phyloP scores from a whole-genome alignment of 805 yeast species.

The Blastobotrys americana region DNA sequence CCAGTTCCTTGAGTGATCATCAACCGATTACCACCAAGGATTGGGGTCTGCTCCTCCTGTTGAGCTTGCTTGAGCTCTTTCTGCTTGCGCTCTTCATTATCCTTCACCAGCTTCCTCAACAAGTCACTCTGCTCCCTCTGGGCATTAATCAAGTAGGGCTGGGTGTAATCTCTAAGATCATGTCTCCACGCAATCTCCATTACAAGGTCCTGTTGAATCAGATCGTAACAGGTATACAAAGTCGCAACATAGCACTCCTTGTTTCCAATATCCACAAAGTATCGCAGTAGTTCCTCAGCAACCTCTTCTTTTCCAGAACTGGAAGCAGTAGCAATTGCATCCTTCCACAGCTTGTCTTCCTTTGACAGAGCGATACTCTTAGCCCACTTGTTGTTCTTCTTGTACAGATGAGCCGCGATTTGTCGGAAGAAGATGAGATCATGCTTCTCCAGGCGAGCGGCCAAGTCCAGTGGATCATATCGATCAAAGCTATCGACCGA shows the following conservation, averaged over 20 bases:
- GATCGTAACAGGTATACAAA: conserved; percentile 75
- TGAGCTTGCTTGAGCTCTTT: conserved; percentile 40
- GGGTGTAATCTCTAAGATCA: conserved; percentile 71
- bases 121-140: conserved; percentile 70
- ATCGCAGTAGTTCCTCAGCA: conserved; percentile 79
- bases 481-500: conserved; percentile 86
- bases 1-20: conserved; percentile 68
- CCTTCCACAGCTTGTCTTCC: conserved; percentile 90
- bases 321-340: conserved; percentile 88
- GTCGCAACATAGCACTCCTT: conserved; percentile 91
- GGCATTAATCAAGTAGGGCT: conserved; percentile 84
- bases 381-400: conserved; percentile 88
- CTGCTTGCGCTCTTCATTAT: conserved; percentile 62
- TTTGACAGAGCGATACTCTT: conserved; percentile 85
- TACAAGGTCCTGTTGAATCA: conserved; percentile 74
- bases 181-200: conserved; percentile 89
- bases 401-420: conserved; percentile 88
- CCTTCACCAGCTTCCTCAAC: conserved; percentile 57
- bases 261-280: conserved; percentile 95
- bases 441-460: conserved; percentile 88
- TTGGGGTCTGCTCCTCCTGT: conserved; percentile 40
- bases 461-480: conserved; percentile 87
- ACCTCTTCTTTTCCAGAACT: conserved; percentile 69
- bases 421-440: conserved; percentile 88
- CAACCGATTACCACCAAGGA: conserved; percentile 52